phyloP scores from a whole-genome alignment of 371 early-diverging fungal species.

The Saksenaea oblongispora region DNA sequence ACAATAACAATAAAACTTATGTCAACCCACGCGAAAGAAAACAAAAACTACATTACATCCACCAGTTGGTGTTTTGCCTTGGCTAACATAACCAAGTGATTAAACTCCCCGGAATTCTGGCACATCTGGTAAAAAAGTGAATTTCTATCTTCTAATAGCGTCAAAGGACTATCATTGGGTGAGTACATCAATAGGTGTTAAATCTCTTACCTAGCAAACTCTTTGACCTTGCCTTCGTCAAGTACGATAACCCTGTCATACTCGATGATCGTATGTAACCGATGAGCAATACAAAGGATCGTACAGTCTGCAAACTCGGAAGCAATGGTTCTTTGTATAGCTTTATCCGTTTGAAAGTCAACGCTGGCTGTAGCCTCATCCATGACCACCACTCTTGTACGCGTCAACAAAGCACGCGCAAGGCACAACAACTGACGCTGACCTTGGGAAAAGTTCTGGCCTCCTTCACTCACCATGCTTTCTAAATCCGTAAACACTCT shows the following conservation, averaged over 20 bases:
- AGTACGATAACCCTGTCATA: constrained; percentile 29
- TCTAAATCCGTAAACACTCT: constrained; percentile 30
- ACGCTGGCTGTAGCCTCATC: constrained; percentile 57
- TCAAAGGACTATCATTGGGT: background rate
- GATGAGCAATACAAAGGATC: constrained; percentile 65
- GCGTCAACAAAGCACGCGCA: constrained; percentile 67
- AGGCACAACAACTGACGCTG: constrained; percentile 79
- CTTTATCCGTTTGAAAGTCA: constrained; percentile 56
- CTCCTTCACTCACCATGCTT: constrained; percentile 59
- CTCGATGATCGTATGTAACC: constrained; percentile 51
- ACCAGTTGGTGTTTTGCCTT: background rate
- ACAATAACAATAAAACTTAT: background rate
- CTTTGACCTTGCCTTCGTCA: constrained; percentile 23
- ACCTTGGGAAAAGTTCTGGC: constrained; percentile 75
- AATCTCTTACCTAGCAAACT: constrained; percentile 16
- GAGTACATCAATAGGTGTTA: background rate
- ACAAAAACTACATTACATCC: background rate
- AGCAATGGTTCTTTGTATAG: constrained; percentile 54
- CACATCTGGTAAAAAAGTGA: constrained; percentile 31
- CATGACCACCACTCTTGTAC: constrained; percentile 46
- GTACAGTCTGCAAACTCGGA: constrained; percentile 56
- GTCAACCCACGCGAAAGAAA: background rate
- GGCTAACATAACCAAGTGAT: background rate
- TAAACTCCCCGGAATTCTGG: constrained; percentile 43
- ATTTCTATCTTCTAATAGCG: background rate